Evolutionary conservation across 2,329 filamentous ascomycete species (phyloP).

Genomic region (Colletotrichum musicola): DNA sequence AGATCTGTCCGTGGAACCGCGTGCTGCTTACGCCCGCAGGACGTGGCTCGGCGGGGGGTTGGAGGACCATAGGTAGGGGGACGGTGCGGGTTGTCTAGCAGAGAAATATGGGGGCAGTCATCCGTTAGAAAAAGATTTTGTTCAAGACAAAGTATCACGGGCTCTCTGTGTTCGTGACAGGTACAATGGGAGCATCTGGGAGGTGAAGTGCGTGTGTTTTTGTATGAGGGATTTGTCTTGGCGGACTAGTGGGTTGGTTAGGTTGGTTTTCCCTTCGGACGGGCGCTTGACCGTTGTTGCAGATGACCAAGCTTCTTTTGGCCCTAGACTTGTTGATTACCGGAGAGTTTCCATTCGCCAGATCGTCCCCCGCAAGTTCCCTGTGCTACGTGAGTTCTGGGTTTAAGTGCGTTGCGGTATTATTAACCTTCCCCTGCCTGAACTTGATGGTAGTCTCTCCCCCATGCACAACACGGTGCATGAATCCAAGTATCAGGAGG

Average conservation of each 20-base stretch:
- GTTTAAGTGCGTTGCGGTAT: conserved; percentile 31
- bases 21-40: conserved; percentile 6
- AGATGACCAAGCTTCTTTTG: background rate
- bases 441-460: background rate
- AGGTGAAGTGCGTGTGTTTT: background rate
- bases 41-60: background rate
- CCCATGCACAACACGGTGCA: background rate
- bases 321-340: background rate
- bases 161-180: background rate
- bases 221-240: conserved; percentile 12
- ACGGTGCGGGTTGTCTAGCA: too few species aligned
- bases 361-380: background rate
- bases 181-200: conserved; percentile 2
- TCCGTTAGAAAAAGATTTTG: background rate
- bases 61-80: background rate
- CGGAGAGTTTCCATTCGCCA: conserved; percentile 1
- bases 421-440: conserved; percentile 5
- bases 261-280: background rate
- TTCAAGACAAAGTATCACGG: background rate
- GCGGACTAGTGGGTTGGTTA: background rate
- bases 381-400: conserved; percentile 3
- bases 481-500: conserved; percentile 9
- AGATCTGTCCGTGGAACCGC: conserved; percentile 4
- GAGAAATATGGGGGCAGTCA: background rate
- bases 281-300: conserved; percentile 5